Evolutionary conservation across 495 filamentous ascomycete species (phyloP).

Genomic region (Aspergillus coremiiformis): DNA sequence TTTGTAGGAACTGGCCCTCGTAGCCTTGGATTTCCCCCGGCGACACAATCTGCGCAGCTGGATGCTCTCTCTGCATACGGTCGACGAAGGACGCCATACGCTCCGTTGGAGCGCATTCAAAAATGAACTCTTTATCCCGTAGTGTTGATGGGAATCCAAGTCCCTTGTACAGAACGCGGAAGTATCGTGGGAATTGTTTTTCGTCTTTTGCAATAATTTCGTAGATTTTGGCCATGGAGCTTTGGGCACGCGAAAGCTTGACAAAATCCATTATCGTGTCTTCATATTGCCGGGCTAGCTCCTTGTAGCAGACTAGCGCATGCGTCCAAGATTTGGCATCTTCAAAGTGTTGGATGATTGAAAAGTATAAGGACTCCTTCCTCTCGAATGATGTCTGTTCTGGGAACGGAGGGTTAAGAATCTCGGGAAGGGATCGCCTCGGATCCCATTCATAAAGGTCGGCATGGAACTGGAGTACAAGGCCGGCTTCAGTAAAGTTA

Average conservation of each 20-base stretch:
- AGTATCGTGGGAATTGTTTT: constrained; percentile 73
- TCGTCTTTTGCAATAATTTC: constrained; percentile 79
- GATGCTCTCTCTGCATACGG: constrained; percentile 86
- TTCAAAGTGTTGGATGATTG: constrained; percentile 91
- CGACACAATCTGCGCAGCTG: constrained; percentile 72
- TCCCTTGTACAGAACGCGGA: constrained; percentile 84
- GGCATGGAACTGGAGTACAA: constrained; percentile 84
- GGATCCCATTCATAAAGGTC: constrained; percentile 92
- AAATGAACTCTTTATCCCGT: constrained; percentile 89
- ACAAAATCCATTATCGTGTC: constrained; percentile 81
- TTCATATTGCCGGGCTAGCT: constrained; percentile 86
- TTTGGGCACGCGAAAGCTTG: constrained; percentile 80
- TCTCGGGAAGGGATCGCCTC: constrained; percentile 53
- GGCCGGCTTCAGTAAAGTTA: constrained; percentile 84
- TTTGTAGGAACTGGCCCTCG: constrained; percentile 89
- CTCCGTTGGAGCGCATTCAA: constrained; percentile 72
- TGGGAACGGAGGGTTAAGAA: constrained; percentile 68
- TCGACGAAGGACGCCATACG: constrained; percentile 78
- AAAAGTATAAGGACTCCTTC: constrained; percentile 85
- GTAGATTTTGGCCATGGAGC: constrained; percentile 90
- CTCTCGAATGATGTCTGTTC: constrained; percentile 86
- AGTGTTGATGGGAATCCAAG: constrained; percentile 77
- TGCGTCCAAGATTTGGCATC: constrained; percentile 88
- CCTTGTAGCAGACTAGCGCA: constrained; percentile 83
- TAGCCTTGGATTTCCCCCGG: constrained; percentile 66